Base-by-base conservation (phyloP, 1,139 yeast species). In the Wickerhamomyces sp. region DNA sequence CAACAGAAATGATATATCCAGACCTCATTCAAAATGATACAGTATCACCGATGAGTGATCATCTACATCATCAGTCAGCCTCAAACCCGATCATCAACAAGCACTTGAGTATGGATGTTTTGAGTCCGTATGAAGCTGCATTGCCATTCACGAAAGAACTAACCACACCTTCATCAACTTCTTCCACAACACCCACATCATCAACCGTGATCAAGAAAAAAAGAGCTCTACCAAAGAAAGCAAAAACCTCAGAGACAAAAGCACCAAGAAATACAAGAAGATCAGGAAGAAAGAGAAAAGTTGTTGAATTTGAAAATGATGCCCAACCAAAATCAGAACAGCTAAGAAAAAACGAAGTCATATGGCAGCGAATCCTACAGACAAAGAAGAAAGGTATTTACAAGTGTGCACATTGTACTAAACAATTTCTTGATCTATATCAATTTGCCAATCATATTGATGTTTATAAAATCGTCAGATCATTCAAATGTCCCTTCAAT, bases 381-480 rank as follows among this genome's bases (percentile, higher is more conserved):
- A 64, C 57, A 18, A 67, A 63, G 47, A 76, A 76, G 56, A 72
- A 77, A 51, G 81, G 81, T 1, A 61, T 66, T 30, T 77, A 72
- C 56, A 65, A 71, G 43, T 79, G 85, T 60, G 61, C 75, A 6
- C 84, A 79, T 54, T 79, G 84, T 52, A 53, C 69, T 0, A 56
- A 59, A 15, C 63, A 63, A 32, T 78, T 74, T 57, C 49, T 66
- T 9, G 69, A 69, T 18, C 57, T 77, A 27, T 57, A 66, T 18
- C 65, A 63, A 10, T 69, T 75, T 45, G 75, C 79, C 1, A 48
- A 58, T 27, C 85, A 79, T 54, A 59, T 79, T 52, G 81, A 77
- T 50, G 64, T 63, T 41, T 63, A 50, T 47, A 59, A 68, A 31
- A 61, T 76, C 13, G 61, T 59, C 14, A 66, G 84, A 40, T 67